Base-by-base conservation (phyloP, 2,329 filamentous ascomycete species). In the Arthrobotrys iridis region DNA sequence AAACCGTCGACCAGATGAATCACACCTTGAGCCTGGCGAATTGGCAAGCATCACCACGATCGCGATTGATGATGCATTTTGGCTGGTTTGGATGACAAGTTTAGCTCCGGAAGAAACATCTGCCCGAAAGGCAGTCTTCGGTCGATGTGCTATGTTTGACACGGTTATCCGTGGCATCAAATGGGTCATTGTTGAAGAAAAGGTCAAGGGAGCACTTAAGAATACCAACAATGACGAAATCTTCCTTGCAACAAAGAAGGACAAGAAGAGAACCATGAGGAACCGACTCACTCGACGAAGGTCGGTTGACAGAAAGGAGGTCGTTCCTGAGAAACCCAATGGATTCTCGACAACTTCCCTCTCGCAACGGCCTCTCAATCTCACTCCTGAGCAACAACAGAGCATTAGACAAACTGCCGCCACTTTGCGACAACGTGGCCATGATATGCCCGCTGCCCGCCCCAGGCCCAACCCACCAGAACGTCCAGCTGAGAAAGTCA, bases 81-180 rank as follows among this genome's bases (percentile, higher is more conserved):
- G 95, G 95, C 98, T 95, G 94, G 95, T 98, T 2, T 99, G 95
- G 95, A 98, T 99, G 86, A 96, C 89, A 79, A 98, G 94, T 85
- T 84, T 99, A 80, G 93, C 94, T 0, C 91, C 89, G 0, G 95
- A 99, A 80, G 95, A 99, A 83, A 91, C 93, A 0, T 83, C 89
- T 0, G 87, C 90, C 50, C 89, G 95, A 75, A 99, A 99, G 81
- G 90, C 93, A 4, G 93, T 93, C 0, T 99, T 99, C 81, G 95
- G 95, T 37, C 88, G 95, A 77, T 99, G 95, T 80, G 93, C 95
- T 18, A 86, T 99, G 40, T 87, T 98, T 48, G 95, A 99, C 82
- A 98, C 95, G 0, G 85, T 88, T 11, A 95, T 98, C 75, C 85
- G 86, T 43, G 88, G 89, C 63, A 92, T 93, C 20, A 90, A 90